Conservation (phyloP, 441 rosid species). For the California macrophylla region DNA sequence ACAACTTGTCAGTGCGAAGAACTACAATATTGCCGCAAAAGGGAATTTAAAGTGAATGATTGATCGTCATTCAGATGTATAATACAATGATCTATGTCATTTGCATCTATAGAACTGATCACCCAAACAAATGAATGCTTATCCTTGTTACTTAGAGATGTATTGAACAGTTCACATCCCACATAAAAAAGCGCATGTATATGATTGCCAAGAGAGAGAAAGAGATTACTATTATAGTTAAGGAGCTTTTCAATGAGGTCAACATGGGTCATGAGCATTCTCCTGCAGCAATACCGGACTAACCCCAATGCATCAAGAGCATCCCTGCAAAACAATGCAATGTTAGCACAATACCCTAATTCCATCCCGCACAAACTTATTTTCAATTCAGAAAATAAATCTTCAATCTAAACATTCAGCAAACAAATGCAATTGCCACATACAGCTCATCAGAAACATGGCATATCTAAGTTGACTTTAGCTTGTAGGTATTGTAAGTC, state of each 20-base stretch:
- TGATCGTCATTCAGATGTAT: too few relatives aligned
- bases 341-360: not conserved
- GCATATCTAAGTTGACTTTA: not conserved
- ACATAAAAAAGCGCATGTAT: too few relatives aligned
- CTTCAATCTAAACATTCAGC: not conserved
- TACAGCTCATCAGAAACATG: not conserved
- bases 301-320: slow-evolving; percentile 24
- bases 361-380: not conserved
- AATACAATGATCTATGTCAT: too few relatives aligned
- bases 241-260: slow-evolving; percentile 24
- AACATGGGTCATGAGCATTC: slow-evolving; percentile 27
- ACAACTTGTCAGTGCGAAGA: not conserved
- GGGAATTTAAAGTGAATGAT: too few relatives aligned
- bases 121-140: too few relatives aligned
- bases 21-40: too few relatives aligned
- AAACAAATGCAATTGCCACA: not conserved
- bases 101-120: too few relatives aligned
- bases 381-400: not conserved
- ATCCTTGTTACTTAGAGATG: too few relatives aligned
- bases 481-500: not conserved
- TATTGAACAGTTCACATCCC: too few relatives aligned
- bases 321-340: slow-evolving; percentile 11
- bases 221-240: slow-evolving; percentile 19
- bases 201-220: not conserved
- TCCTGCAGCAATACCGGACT: slow-evolving; percentile 22